Evolutionary conservation across 2,329 filamentous ascomycete species (phyloP), one percentile per base, ranked within the genome.

Genomic region (Botrytis medusae): DNA sequence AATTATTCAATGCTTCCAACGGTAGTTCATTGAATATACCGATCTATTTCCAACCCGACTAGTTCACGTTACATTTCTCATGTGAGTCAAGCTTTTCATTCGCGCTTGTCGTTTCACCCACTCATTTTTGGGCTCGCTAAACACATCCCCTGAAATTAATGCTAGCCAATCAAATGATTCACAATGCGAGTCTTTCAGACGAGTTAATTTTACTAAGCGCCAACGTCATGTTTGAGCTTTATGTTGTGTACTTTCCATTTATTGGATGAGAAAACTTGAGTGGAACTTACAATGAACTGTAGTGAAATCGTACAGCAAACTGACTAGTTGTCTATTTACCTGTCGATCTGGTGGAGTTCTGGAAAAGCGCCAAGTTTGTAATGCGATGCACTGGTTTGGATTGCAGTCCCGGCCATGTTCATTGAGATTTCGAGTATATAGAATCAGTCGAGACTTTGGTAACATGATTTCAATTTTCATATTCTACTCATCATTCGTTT

Each of bases 51-150:
- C 2, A 14, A 57, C 25, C 25, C 46, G 64, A 54, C 46, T 22
- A 34, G 64, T 68, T n/a, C 6, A 68, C 20, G 16, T 22, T 40
- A 40, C 48, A 40, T 34, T 6, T 54, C 34, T 54, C 64, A 68
- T 42, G 34, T 34, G 34, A 29, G 25, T 42, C 34, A 40, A 68
- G 64, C 64, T 68, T 65, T 65, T 54, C 10, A 57, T 57, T 68
- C 65, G 65, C 65, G 65, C 65, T 57, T 68, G 29, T 68, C 48
- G 65, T 68, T 68, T 68, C 65, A 57, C 42, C 34, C 48, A 68
- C 48, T 54, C 48, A 57, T 42, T 42, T 32, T 57, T 34, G 9
- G 34, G 48, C 32, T 68, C 65, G 65, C 65, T 68, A 68, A 68
- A 32, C 4, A 2, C 9, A 68, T 57, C 65, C 48, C 65, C 48